These are phyloP conservation scores for Ammopiptanthus mongolicus DNA, from an alignment of 306 rosid genomes.

Conservation along the genomic window DNA sequence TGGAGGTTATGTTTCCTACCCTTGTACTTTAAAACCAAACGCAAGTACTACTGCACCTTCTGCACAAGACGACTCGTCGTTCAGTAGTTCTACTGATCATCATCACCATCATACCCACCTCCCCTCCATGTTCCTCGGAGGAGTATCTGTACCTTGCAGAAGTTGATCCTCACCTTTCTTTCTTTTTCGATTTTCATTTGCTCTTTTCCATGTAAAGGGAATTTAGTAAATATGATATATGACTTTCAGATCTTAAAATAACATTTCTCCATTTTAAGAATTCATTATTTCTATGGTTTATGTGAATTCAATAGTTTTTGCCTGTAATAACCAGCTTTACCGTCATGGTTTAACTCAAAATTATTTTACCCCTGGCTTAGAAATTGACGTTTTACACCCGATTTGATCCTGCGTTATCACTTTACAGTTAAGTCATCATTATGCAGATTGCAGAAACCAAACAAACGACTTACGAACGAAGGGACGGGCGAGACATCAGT, in stretches of 20 bases:
- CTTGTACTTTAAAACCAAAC: constrained; percentile 51
- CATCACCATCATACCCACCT: not conserved
- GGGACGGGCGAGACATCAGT: not conserved
- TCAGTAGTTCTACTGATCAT: not conserved
- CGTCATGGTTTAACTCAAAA: not conserved
- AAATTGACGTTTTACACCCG: not conserved
- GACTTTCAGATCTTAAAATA: not conserved
- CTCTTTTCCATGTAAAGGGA: not conserved
- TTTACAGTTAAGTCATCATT: not conserved
- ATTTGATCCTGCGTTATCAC: too few species aligned
- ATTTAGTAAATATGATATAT: not conserved
- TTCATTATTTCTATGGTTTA: not conserved
- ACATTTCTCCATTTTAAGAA: not conserved
- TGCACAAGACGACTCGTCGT: constrained; percentile 42
- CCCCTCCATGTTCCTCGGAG: not conserved
- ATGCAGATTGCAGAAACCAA: not conserved
- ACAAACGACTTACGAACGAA: not conserved
- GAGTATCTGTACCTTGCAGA: not conserved
- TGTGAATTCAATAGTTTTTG: not conserved
- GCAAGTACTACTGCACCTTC: constrained; percentile 55
- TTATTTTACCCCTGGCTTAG: too few species aligned
- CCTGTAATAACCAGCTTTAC: not conserved
- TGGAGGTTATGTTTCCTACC: constrained; percentile 84
- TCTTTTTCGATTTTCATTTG: not conserved
- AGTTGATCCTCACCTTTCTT: not conserved